Evolutionary conservation across 352 stramenopile genomes (phyloP).

Genomic region (Phytophthora cryptogea): DNA sequence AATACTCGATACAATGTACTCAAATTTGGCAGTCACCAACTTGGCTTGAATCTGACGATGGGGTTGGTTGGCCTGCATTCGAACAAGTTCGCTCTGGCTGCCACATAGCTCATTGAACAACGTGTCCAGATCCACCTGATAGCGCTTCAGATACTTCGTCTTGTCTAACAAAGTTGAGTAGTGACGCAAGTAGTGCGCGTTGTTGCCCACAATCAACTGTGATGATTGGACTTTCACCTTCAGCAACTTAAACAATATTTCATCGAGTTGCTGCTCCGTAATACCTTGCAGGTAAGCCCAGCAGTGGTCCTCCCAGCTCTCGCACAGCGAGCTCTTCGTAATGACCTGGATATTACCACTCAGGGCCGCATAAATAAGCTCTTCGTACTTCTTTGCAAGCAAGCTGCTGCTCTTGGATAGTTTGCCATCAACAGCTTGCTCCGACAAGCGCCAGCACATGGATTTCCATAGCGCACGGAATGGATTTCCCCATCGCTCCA

Average conservation of each 20-base stretch:
- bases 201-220: slow-evolving; percentile 72
- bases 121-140: slow-evolving; percentile 63
- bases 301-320: slow-evolving; percentile 86
- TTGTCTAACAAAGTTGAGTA: slow-evolving; percentile 65
- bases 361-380: slow-evolving; percentile 81
- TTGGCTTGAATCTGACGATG: slow-evolving; percentile 82
- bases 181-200: slow-evolving; percentile 59
- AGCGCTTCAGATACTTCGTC: slow-evolving; percentile 78
- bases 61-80: slow-evolving; percentile 69
- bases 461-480: slow-evolving; percentile 84
- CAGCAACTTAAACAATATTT: slow-evolving; percentile 66
- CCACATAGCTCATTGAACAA: slow-evolving; percentile 81
- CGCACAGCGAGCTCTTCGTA: slow-evolving; percentile 66
- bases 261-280: slow-evolving; percentile 74
- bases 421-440: slow-evolving; percentile 44
- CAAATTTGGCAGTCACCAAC: slow-evolving; percentile 75
- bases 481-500: slow-evolving; percentile 84
- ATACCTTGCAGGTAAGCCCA: slow-evolving; percentile 80
- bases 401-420: slow-evolving; percentile 70
- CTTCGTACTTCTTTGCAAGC: slow-evolving; percentile 71
- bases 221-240: slow-evolving; percentile 81
- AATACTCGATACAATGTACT: slow-evolving; percentile 77
- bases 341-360: slow-evolving; percentile 75
- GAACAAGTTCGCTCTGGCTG: slow-evolving; percentile 65
- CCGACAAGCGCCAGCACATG: slow-evolving; percentile 85